Evolutionary conservation across 2,329 filamentous ascomycete species (phyloP), one percentile per base, ranked within the genome.

Genomic region (Emydomyces testavorans): DNA sequence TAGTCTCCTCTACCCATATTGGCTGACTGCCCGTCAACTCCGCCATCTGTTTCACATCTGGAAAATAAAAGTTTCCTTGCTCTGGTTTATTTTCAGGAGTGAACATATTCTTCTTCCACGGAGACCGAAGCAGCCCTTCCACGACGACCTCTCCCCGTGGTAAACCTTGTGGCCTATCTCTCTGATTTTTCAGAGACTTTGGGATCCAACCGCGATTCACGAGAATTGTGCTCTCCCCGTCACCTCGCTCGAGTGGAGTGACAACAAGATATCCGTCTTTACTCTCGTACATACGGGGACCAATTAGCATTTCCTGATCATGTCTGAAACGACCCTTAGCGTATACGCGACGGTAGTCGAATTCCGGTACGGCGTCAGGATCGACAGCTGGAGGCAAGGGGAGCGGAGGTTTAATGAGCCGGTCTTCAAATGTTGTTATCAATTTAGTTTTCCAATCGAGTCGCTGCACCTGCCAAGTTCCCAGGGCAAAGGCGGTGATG

Each of bases 91-190:
- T 98, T 0, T 84, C 80, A 0, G 92, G 92, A 48, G 92, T 98
- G 65, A 98, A 98, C 77, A 89, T 83, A 65, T 98, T 98, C 75
- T 90, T 94, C 76, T 94, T 92, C 78, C 86, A 94, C 6, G 90
- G 90, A 69, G 92, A 80, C 51, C 92, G 71, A 62, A 98, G 63
- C 63, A 98, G 60, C 0, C 92, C 92, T 67, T 94, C 81, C 2
- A 98, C 80, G 0, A 75, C 77, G 7, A 96, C 81, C 58, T 83
- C 78, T 0, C 80, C 86, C 41, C 60, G 63, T 0, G 84, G 83
- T 55, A 96, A 57, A 1, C 80, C 79, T 20, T 79, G 76, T 0
- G 75, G 70, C 31, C 86, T 70, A 48, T 73, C 70, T 55, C 70
- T 70, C 68, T 89, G 83, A 51, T 77, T 68, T 48, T 76, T 76